phyloP scores from a whole-genome alignment of 2,329 filamentous ascomycete genomes.

The Thelonectria discophora region DNA sequence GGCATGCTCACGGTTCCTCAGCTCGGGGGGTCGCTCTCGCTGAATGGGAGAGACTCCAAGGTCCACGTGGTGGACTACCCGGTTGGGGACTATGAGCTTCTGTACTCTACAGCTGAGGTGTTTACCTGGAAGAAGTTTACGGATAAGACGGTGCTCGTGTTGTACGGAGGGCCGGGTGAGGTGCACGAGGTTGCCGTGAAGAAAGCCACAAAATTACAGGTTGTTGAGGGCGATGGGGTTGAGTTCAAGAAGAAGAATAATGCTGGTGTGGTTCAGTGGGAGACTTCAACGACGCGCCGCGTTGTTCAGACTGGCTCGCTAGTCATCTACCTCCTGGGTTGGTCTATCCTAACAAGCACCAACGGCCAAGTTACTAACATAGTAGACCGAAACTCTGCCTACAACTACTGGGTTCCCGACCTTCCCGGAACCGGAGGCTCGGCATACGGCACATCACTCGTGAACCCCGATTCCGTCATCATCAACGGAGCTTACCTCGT shows the following conservation, averaged over 20 bases:
- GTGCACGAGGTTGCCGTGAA: slow-evolving; percentile 68
- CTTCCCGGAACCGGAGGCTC: slow-evolving; percentile 48
- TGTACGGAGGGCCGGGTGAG: slow-evolving; percentile 71
- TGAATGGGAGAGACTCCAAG: slow-evolving; percentile 72
- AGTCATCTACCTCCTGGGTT: slow-evolving; percentile 52
- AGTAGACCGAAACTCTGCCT: slow-evolving; percentile 70
- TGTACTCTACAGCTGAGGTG: slow-evolving; percentile 76
- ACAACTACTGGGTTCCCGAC: slow-evolving; percentile 74
- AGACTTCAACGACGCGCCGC: slow-evolving; percentile 41
- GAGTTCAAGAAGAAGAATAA: slow-evolving; percentile 32
- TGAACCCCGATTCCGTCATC: slow-evolving; percentile 52
- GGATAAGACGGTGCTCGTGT: slow-evolving; percentile 65
- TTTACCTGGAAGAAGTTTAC: slow-evolving; percentile 74
- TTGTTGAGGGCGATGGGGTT: slow-evolving; percentile 43
- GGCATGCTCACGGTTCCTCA: slow-evolving; percentile 64
- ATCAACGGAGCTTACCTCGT: slow-evolving; percentile 71
- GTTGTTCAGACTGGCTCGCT: slow-evolving; percentile 50
- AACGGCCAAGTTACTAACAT: not conserved
- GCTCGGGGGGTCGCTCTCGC: slow-evolving; percentile 62
- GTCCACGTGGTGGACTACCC: slow-evolving; percentile 74
- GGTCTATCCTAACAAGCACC: not conserved
- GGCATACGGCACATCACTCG: slow-evolving; percentile 48
- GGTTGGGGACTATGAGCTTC: slow-evolving; percentile 64
- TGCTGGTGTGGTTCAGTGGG: slow-evolving; percentile 45
- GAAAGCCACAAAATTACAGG: slow-evolving; percentile 26